Evolutionary conservation across 2,329 filamentous ascomycete genomes (phyloP).

Genomic region (Fusarium azukiicola): DNA sequence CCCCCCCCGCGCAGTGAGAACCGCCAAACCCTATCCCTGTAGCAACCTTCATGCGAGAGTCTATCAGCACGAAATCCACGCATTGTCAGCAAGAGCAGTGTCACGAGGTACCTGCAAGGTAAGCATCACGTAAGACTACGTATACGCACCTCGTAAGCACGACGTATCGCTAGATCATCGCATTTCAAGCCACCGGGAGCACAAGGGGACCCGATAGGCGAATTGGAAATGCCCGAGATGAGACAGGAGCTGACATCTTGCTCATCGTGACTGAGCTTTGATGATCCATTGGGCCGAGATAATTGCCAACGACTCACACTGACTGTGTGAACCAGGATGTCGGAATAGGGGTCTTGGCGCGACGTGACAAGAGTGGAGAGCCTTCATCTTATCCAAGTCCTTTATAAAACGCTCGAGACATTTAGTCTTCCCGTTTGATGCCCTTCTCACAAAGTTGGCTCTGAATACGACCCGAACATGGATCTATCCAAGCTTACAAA

Average conservation of each 20-base stretch:
- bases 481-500: constrained; percentile 50
- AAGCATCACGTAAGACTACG: neutral
- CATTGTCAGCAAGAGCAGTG: too few relatives aligned
- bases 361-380: too few relatives aligned
- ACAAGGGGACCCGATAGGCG: neutral
- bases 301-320: too few relatives aligned
- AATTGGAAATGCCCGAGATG: neutral
- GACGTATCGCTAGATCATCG: neutral
- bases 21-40: too few relatives aligned
- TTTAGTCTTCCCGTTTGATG: neutral
- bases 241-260: neutral
- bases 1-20: too few relatives aligned
- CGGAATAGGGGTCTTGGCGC: too few relatives aligned
- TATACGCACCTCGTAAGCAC: neutral
- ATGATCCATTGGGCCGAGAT: too few relatives aligned
- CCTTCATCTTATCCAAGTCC: neutral
- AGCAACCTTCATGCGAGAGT: too few relatives aligned
- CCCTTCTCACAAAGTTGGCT: neutral
- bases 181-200: too few relatives aligned
- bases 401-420: neutral
- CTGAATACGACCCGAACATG: constrained; percentile 20
- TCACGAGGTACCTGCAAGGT: neutral
- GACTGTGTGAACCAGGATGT: too few relatives aligned
- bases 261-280: too few relatives aligned
- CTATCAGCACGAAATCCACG: too few relatives aligned